Conservation (phyloP, 768 basidiomycete species). For the Pleurotus giganteus region DNA sequence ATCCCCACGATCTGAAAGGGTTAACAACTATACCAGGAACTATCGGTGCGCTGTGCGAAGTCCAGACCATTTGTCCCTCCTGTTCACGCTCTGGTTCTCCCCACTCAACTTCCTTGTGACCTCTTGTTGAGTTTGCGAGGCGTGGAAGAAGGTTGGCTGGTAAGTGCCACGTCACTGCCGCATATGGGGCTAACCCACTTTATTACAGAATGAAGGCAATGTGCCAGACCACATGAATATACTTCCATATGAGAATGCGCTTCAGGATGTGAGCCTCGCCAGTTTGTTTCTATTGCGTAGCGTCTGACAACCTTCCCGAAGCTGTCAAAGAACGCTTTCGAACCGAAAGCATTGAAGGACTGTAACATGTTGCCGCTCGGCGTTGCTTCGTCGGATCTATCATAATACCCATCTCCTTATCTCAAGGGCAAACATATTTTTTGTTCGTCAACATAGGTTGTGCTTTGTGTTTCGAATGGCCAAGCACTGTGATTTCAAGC, state of each 20-base stretch:
- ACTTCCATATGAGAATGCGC: conserved; percentile 53
- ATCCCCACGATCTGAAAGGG: neutral
- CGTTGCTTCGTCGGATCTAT: conserved; percentile 28
- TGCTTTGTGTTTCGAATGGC: no score
- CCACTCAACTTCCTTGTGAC: conserved; percentile 73
- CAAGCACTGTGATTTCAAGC: no score
- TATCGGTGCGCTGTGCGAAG: conserved; percentile 49
- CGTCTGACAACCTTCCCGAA: conserved; percentile 25
- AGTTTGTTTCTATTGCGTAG: conserved; percentile 2
- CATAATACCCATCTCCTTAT: no score
- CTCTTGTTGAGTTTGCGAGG: conserved; percentile 65
- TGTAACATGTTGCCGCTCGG: conserved; percentile 58
- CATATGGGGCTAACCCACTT: neutral
- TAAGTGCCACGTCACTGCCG: conserved; percentile 27
- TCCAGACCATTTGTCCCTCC: conserved; percentile 69
- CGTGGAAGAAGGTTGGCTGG: conserved; percentile 62
- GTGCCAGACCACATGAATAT: conserved; percentile 81
- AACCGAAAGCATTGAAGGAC: conserved; percentile 42
- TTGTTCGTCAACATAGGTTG: no score
- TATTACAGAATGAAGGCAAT: conserved; percentile 45
- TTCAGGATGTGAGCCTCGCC: conserved; percentile 50
- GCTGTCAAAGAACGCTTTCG: conserved; percentile 57
- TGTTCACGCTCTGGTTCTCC: conserved; percentile 70
- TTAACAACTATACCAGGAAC: conserved; percentile 36
- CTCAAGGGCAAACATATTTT: no score